phyloP scores from a whole-genome alignment of 129 eudicot genomes.

The Chrysanthemum lavandulifolium region DNA sequence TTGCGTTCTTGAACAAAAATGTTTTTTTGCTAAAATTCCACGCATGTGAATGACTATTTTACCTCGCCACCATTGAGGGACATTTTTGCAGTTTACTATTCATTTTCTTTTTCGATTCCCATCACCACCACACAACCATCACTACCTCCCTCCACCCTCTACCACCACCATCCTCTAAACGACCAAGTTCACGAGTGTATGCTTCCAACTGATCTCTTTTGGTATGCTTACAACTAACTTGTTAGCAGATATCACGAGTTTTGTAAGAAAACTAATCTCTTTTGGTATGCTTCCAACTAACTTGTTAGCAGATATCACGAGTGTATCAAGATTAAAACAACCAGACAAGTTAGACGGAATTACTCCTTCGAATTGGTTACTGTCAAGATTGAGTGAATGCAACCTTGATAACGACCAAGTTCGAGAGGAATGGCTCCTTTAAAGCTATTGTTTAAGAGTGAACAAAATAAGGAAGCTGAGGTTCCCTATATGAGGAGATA shows the following conservation, averaged over 20 bases:
- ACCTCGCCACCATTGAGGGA: too few relatives aligned
- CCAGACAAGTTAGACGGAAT: constrained; percentile 5
- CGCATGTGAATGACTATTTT: too few relatives aligned
- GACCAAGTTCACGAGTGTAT: too few relatives aligned
- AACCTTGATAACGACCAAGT: background rate
- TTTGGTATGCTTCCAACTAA: constrained; percentile 9
- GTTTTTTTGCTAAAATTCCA: too few relatives aligned
- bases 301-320: background rate
- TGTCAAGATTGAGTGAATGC: background rate
- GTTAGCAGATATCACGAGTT: background rate
- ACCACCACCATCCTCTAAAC: too few relatives aligned
- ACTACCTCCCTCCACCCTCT: too few relatives aligned
- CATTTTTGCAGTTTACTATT: too few relatives aligned
- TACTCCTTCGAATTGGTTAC: background rate
- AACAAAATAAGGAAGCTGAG: background rate
- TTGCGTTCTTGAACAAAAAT: too few relatives aligned
- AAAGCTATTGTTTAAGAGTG: background rate
- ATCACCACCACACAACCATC: too few relatives aligned
- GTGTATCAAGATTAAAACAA: background rate
- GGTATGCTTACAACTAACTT: too few relatives aligned
- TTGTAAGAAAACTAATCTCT: background rate
- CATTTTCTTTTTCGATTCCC: too few relatives aligned
- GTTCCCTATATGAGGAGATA: background rate
- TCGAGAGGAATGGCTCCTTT: background rate
- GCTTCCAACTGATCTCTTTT: too few relatives aligned